Conservation (phyloP, 2,329 filamentous ascomycete species). For the Fusarium palustre region DNA sequence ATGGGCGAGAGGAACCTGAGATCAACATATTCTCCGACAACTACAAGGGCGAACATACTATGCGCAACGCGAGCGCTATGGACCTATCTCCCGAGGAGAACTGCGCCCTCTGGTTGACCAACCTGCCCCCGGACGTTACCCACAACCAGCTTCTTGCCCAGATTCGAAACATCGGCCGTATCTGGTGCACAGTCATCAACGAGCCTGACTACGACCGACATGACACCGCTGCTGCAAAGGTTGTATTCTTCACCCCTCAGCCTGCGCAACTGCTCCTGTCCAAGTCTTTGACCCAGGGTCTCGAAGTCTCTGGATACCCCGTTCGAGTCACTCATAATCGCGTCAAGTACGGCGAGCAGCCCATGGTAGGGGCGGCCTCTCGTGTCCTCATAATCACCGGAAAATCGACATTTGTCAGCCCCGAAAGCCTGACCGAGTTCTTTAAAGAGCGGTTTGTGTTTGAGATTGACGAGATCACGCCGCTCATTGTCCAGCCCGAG, state of each 20-base stretch:
- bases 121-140: slow-evolving; percentile 59
- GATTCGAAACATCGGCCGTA: slow-evolving; percentile 61
- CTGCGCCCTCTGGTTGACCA: slow-evolving; percentile 65
- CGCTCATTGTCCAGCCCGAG: slow-evolving; percentile 44
- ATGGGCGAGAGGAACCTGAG: not conserved
- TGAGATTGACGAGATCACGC: slow-evolving; percentile 59
- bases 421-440: slow-evolving; percentile 52
- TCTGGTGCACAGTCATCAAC: slow-evolving; percentile 66
- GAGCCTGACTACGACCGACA: slow-evolving; percentile 54
- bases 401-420: slow-evolving; percentile 58
- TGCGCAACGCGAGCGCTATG: slow-evolving; percentile 52
- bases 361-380: slow-evolving; percentile 50
- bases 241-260: slow-evolving; percentile 60
- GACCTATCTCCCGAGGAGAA: slow-evolving; percentile 54
- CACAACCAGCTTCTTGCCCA: slow-evolving; percentile 58
- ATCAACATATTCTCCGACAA: slow-evolving; percentile 47
- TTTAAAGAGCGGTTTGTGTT: slow-evolving; percentile 60
- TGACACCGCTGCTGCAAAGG: slow-evolving; percentile 59
- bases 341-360: slow-evolving; percentile 56
- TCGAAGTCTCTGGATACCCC: slow-evolving; percentile 53
- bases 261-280: slow-evolving; percentile 53
- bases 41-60: slow-evolving; percentile 54
- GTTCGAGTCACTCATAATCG: slow-evolving; percentile 61
- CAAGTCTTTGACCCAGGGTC: slow-evolving; percentile 45
- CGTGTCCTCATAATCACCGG: slow-evolving; percentile 66